Base-by-base conservation (phyloP, 768 basidiomycete genomes). In the Leucocoprinus leucothites region DNA sequence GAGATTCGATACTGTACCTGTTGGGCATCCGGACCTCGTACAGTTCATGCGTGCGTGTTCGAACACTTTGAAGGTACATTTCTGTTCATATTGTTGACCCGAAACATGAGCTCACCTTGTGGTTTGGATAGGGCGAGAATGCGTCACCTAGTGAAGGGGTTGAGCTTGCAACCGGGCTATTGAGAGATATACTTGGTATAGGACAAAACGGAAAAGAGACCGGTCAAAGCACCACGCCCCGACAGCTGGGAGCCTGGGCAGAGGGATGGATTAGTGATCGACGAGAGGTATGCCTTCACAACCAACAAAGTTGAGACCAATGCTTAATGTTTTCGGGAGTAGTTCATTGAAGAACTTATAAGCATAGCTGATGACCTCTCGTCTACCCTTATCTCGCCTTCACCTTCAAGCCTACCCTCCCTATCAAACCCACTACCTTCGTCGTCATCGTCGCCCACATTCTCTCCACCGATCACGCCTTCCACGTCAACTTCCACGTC, bases 21-120 rank as follows among this genome's bases (percentile, higher is more conserved):
- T 85, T n/a, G 79, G 74, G 0, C 73, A 80, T n/a, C 87, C 87
- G 0, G 75, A 80, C 43, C 71, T 86, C n/a, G 61, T 72, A 13
- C 61, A 69, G n/a, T 85, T 87, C 59, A 70, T 75, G 9, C 56
- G 67, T 8, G 28, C 38, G 2, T 55, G 54, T 43, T 16, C 42
- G 9, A n/a, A 5, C 14, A 22, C 41, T 13, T 18, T 55, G 40
- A 48, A 48, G 25, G 54, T 55, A n/a, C 13, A 44, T 55, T 34
- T 3, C 3, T 34, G n/a, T 5, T 8, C 2, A 18, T 28, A 14
- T 16, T 11, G 46, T 40, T 7, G 1, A 11, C 6, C n/a, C 14
- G 14, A 7, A 9, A 26, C 19, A 21, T 35, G 25, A 42, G 8
- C 34, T 44, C 43, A 16, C 14, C 43, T 25, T 6, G 16, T 16